Conservation (phyloP, 768 basidiomycete species). For the Lentinula sp. region DNA sequence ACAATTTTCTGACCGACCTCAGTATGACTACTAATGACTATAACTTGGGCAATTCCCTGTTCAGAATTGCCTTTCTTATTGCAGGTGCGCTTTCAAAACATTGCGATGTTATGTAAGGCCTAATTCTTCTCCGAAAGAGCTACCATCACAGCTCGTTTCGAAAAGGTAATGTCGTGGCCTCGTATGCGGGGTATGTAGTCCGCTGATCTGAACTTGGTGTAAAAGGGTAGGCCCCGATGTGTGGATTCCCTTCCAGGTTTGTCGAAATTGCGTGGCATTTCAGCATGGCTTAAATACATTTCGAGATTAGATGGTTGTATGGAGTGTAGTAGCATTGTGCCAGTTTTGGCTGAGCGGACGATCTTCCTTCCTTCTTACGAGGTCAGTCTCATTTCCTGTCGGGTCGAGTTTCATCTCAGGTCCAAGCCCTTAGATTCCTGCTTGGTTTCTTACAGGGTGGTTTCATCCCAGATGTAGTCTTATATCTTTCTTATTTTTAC, state of each 20-base stretch:
- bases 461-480: slow-evolving; percentile 57
- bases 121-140: slow-evolving; percentile 26
- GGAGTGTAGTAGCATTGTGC: slow-evolving; percentile 49
- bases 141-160: slow-evolving; percentile 63
- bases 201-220: background rate
- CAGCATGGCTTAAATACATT: background rate
- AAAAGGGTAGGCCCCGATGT: slow-evolving; percentile 55
- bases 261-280: background rate
- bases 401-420: background rate
- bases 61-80: slow-evolving; percentile 39
- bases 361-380: slow-evolving; percentile 46
- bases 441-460: slow-evolving; percentile 60
- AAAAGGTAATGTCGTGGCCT: slow-evolving; percentile 24
- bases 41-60: slow-evolving; percentile 58
- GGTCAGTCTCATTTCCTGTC: slow-evolving; percentile 20
- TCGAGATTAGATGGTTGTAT: slow-evolving; percentile 38
- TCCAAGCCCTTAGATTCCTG: slow-evolving; percentile 30
- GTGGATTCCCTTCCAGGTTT: slow-evolving; percentile 57
- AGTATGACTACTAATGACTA: slow-evolving; percentile 57
- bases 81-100: slow-evolving; percentile 23
- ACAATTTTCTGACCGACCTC: slow-evolving; percentile 62
- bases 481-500: slow-evolving; percentile 64
- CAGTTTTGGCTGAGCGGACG: slow-evolving; percentile 57
- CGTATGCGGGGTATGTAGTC: background rate
- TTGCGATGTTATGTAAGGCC: background rate